Evolutionary conservation across 495 filamentous ascomycete species (phyloP).

Genomic region (Cetradonia linearis): DNA sequence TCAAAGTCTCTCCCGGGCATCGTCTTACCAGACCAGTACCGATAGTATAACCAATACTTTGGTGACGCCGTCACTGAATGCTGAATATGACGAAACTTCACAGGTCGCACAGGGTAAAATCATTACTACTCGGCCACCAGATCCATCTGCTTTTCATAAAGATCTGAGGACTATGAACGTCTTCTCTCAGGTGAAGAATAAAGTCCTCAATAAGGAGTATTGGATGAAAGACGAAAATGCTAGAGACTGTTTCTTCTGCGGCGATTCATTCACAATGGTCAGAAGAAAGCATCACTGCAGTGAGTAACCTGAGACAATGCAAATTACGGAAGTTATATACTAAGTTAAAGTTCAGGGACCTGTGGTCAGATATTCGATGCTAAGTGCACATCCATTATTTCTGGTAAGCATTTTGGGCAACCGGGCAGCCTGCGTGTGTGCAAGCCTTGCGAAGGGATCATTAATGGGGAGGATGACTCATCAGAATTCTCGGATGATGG

Average conservation of each 20-base stretch:
- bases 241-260: conserved; percentile 92
- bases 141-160: conserved; percentile 30
- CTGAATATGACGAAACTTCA: no score
- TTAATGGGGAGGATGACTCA: conserved; percentile 80
- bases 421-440: conserved; percentile 79
- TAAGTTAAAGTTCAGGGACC: conserved; percentile 29
- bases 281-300: conserved; percentile 95
- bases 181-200: conserved; percentile 63
- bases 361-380: conserved; percentile 97
- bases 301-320: conserved; percentile 30
- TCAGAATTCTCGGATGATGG: conserved; percentile 66
- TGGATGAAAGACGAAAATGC: conserved; percentile 99
- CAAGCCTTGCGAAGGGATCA: conserved; percentile 87
- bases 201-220: conserved; percentile 83
- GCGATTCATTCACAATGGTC: conserved; percentile 82
- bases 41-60: conserved; percentile 19
- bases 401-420: conserved; percentile 80
- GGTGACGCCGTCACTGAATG: neutral
- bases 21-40: conserved; percentile 41
- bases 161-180: conserved; percentile 49
- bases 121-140: conserved; percentile 11
- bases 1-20: conserved; percentile 47
- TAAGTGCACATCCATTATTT: conserved; percentile 84
- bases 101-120: conserved; percentile 8
- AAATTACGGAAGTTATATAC: neutral